These are phyloP conservation scores for Mycena filopes DNA, from an alignment of 768 basidiomycete genomes.

Conservation along the genomic window DNA sequence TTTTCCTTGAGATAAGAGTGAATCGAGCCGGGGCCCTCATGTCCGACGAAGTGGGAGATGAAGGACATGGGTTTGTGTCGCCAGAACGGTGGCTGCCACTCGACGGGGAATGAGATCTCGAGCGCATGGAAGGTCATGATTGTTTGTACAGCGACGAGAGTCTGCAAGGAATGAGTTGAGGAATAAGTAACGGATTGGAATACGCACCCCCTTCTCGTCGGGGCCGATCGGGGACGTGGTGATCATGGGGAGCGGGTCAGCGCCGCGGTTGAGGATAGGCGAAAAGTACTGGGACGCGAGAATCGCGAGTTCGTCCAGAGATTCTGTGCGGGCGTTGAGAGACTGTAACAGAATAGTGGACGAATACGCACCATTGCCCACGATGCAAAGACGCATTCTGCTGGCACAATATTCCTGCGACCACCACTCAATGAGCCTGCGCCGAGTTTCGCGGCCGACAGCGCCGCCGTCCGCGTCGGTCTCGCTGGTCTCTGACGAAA, in stretches of 20 bases:
- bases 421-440: constrained; percentile 90
- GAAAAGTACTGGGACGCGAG: constrained; percentile 77
- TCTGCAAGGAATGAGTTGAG: constrained; percentile 53
- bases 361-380: constrained; percentile 73
- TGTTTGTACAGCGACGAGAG: constrained; percentile 87
- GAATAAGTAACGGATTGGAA: constrained; percentile 17
- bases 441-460: constrained; percentile 82
- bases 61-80: constrained; percentile 81
- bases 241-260: constrained; percentile 70
- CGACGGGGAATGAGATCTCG: constrained; percentile 85
- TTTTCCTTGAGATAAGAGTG: constrained; percentile 90
- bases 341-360: background rate
- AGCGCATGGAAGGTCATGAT: constrained; percentile 88
- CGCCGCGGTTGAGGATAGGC: constrained; percentile 71
- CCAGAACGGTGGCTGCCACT: constrained; percentile 78
- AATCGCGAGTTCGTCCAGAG: constrained; percentile 75
- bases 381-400: constrained; percentile 81
- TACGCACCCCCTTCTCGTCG: constrained; percentile 75
- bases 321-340: constrained; percentile 57
- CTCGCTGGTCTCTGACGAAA: constrained; percentile 67
- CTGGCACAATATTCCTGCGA: constrained; percentile 81
- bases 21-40: constrained; percentile 93
- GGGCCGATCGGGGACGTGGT: constrained; percentile 81
- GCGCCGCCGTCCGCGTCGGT: constrained; percentile 78
- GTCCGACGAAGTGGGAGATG: constrained; percentile 85